Percentiles rank a stretch among this genome's conserved stretches.
These are phyloP conservation scores for Mucor indicus DNA, from an alignment of 371 early-diverging fungal species.

Conservation along the genomic window DNA sequence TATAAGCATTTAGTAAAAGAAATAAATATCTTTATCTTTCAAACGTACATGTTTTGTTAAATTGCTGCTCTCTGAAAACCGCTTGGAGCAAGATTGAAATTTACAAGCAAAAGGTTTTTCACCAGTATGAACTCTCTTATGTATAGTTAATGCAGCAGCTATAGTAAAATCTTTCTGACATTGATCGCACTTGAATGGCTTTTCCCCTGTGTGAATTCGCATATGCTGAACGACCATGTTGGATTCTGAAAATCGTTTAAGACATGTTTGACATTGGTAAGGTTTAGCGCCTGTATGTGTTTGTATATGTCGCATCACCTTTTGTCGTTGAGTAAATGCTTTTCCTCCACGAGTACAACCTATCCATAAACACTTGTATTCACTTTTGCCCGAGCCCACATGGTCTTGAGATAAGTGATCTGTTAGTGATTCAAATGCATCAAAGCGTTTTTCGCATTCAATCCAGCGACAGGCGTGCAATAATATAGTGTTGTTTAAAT, in stretches of 20 bases:
- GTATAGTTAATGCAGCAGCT: conserved; percentile 65
- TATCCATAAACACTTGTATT: conserved; percentile 81
- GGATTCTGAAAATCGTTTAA: conserved; percentile 80
- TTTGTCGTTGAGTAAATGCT: conserved; percentile 74
- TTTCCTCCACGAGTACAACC: conserved; percentile 68
- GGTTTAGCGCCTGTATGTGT: conserved; percentile 88
- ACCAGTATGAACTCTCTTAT: conserved; percentile 62
- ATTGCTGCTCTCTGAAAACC: conserved; percentile 77
- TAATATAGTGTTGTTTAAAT: conserved; percentile 16
- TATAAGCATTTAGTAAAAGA: not conserved
- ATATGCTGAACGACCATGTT: conserved; percentile 81
- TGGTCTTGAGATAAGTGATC: conserved; percentile 75
- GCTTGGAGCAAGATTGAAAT: conserved; percentile 66
- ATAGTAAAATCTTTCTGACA: conserved; percentile 76
- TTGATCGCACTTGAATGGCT: conserved; percentile 77
- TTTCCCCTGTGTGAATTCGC: conserved; percentile 78
- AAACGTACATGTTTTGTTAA: conserved; percentile 70
- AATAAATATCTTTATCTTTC: not conserved
- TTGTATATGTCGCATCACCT: conserved; percentile 84
- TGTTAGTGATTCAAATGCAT: conserved; percentile 65
- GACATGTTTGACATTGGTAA: conserved; percentile 74
- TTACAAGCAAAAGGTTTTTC: conserved; percentile 83
- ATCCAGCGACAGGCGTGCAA: conserved; percentile 63
- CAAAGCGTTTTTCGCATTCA: conserved; percentile 52
- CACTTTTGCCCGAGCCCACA: conserved; percentile 65